phyloP scores from a whole-genome alignment of 2,329 filamentous ascomycete species.

The Colletotrichum sansevieriae region DNA sequence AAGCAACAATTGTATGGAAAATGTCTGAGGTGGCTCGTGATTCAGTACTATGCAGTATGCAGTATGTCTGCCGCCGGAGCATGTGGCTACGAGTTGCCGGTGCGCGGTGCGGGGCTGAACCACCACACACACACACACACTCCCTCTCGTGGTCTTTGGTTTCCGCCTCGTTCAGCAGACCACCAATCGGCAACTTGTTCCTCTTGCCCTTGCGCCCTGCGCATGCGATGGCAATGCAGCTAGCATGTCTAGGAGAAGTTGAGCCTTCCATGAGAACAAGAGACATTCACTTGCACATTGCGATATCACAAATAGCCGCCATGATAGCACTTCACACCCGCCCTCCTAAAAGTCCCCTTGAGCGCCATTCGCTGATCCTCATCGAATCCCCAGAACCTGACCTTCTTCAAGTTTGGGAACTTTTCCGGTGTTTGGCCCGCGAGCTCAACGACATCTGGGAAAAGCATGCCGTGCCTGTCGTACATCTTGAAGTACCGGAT shows the following conservation, averaged over 20 bases:
- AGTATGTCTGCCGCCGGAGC: no score
- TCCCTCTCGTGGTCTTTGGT: no score
- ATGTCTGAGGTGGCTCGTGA: neutral
- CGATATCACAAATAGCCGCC: neutral
- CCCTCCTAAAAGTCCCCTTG: neutral
- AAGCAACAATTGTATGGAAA: neutral
- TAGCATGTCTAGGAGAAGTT: no score
- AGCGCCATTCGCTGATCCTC: constrained; percentile 15
- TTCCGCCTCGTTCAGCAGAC: no score
- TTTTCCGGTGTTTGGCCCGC: neutral
- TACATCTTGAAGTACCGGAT: constrained; percentile 19
- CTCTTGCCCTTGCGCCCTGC: no score
- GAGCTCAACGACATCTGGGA: constrained; percentile 14
- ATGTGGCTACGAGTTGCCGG: no score
- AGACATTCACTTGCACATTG: fast-evolving
- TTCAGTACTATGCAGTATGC: neutral
- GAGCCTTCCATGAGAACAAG: no score
- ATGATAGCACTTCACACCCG: constrained; percentile 13
- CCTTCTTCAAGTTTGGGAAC: constrained; percentile 15
- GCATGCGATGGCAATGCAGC: no score
- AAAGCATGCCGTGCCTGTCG: neutral
- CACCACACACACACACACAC: no score
- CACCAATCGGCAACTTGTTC: no score
- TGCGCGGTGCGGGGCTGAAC: no score
- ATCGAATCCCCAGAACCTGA: neutral